phyloP scores from a whole-genome alignment of 257 asterid species.

The Solanum piurae region DNA sequence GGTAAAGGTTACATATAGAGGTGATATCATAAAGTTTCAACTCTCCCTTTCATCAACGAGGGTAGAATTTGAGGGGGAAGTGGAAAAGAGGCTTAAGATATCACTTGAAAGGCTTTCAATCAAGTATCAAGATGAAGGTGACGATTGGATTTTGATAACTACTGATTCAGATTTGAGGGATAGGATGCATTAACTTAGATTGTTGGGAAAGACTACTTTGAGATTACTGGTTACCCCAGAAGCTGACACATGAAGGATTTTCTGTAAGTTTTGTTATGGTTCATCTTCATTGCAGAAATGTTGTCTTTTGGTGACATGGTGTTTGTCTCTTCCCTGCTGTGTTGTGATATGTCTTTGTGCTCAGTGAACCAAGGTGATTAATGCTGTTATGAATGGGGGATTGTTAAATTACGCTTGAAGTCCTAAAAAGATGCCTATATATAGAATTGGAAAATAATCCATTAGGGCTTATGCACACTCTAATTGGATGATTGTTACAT shows the following conservation, averaged over 20 bases:
- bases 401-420: neutral
- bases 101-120: neutral
- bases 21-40: constrained; percentile 6
- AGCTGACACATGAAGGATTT: neutral
- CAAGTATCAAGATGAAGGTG: constrained; percentile 4
- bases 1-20: neutral
- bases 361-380: neutral
- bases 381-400: neutral
- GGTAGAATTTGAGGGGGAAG: constrained; percentile 4
- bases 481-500: no score
- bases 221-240: neutral
- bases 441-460: neutral
- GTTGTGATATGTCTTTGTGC: neutral
- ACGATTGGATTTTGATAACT: neutral
- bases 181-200: neutral
- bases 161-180: neutral
- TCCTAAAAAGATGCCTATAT: neutral
- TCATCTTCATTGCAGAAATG: neutral
- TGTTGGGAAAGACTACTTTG: neutral
- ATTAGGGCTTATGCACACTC: no score
- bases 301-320: neutral
- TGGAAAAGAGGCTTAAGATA: constrained; percentile 10
- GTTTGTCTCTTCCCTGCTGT: neutral
- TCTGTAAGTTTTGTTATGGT: neutral
- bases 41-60: neutral